Evolutionary conservation across 257 asterid species (phyloP).

Genomic region (Mitragyna speciosa): DNA sequence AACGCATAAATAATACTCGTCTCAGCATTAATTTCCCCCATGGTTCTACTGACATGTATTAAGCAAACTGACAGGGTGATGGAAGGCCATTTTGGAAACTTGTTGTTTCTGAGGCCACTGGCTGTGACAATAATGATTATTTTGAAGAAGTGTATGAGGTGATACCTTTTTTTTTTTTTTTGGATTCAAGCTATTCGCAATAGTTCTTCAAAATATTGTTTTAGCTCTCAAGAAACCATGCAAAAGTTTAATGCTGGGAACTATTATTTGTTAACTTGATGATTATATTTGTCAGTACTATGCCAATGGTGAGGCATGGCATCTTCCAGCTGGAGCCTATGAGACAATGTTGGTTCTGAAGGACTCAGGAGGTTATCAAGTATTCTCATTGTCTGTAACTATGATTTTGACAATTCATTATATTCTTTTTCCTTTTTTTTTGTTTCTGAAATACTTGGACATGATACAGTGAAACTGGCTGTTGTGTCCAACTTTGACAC

Average conservation of each 20-base stretch:
- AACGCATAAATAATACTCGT: background rate
- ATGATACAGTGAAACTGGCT: conserved; percentile 79
- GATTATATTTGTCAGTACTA: conserved; percentile 54
- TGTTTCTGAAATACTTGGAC: conserved; percentile 24
- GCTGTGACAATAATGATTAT: conserved; percentile 52
- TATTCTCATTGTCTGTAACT: conserved; percentile 28
- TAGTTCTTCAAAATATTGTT: background rate
- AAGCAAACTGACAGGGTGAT: conserved; percentile 61
- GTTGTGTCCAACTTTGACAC: conserved; percentile 96
- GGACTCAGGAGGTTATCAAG: conserved; percentile 72
- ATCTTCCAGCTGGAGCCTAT: conserved; percentile 81
- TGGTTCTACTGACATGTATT: conserved; percentile 15
- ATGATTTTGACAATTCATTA: background rate
- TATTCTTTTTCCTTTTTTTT: background rate
- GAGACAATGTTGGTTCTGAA: conserved; percentile 60
- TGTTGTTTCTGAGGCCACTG: conserved; percentile 90
- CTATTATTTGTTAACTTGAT: background rate
- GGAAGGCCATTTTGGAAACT: conserved; percentile 93
- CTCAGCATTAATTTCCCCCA: background rate
- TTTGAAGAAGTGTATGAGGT: conserved; percentile 94
- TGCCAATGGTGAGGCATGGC: conserved; percentile 92
- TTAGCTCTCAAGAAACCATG: background rate
- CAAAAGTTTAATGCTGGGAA: background rate
- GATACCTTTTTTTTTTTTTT: conserved; percentile 3
- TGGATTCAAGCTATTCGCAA: background rate